Evolutionary conservation across 2,329 filamentous ascomycete genomes (phyloP).

Genomic region (Venturia asperata): DNA sequence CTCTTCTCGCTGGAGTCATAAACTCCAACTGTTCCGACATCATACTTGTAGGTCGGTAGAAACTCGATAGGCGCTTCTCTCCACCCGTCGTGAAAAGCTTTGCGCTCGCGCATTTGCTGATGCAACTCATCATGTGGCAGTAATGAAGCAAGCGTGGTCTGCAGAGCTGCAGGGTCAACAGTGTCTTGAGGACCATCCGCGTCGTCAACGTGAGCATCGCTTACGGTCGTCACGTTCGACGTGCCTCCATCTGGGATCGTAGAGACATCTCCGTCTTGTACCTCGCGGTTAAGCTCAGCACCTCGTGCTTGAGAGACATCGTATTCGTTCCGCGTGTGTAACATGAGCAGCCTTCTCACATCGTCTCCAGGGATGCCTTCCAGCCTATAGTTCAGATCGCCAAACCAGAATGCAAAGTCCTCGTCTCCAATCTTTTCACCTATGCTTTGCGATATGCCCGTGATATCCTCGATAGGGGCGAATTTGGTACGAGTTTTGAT

Average conservation of each 20-base stretch:
- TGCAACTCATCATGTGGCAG: constrained; percentile 83
- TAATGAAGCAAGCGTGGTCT: constrained; percentile 80
- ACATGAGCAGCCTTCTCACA: constrained; percentile 72
- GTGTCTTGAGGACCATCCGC: constrained; percentile 34
- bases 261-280: background rate
- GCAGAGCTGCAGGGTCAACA: constrained; percentile 73
- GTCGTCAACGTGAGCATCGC: constrained; percentile 24
- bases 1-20: constrained; percentile 96
- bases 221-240: constrained; percentile 8
- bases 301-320: constrained; percentile 36
- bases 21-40: constrained; percentile 81
- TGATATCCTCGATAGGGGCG: constrained; percentile 59
- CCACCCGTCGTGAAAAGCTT: constrained; percentile 87
- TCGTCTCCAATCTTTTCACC: constrained; percentile 77
- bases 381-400: constrained; percentile 89
- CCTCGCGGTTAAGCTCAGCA: constrained; percentile 8
- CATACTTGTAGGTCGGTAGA: constrained; percentile 94
- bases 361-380: constrained; percentile 85
- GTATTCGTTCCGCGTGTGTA: constrained; percentile 77
- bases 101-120: constrained; percentile 64
- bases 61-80: constrained; percentile 81
- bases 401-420: constrained; percentile 93
- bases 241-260: background rate
- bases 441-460: constrained; percentile 50
- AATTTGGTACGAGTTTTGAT: constrained; percentile 72